Base-by-base conservation (phyloP, 2,329 filamentous ascomycete species). In the Gremmenia infestans region DNA sequence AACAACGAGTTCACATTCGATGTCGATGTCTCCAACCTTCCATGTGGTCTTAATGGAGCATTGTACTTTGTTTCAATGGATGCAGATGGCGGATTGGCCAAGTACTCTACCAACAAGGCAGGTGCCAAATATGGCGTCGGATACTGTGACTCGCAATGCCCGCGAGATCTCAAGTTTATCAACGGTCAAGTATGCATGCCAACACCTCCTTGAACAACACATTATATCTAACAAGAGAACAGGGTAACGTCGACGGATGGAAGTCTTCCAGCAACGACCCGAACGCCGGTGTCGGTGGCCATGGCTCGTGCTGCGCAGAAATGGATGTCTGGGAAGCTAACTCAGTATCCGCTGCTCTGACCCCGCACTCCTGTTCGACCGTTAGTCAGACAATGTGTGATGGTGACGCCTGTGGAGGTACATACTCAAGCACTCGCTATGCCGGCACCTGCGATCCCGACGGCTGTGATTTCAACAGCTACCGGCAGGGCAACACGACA, bases 1-100 rank as follows among this genome's bases (percentile, higher is more conserved):
- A 82, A 81, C 72, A 78, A 84, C 67, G 86, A 89, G 71, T 85
- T 89, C 73, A 85, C 83, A 56, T 88, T 89, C 60, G 85, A 88
- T 55, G 86, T 88, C 43, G 86, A 89, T 67, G 81, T 87, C 37
- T 87, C 84, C 32, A 79, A 80, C 63, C 74, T 88, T n/a, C 80
- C 81, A 56, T 89, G 87, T 66, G 87, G 87, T 61, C 73, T 89
- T 56, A 89, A 90, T 72, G 86, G 86, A 54, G 86, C 86, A 42
- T 73, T 89, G 43, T 89, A 89, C 73, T 78, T 87, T 46, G 75
- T 81, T 19, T 74, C 80, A 65, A 87, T 88, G 84, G 77, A 81
- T 28, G 72, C 76, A 5, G 81, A 85, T 63, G 86, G 86, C 64
- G 85, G 83, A 48, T 62, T 76, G 63, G 65, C 72, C 60, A 76